Evolutionary conservation across 192 early-diverging fungal species (phyloP), one percentile per base, ranked within the genome.

Genomic region (Rhizophagus prolifer): DNA sequence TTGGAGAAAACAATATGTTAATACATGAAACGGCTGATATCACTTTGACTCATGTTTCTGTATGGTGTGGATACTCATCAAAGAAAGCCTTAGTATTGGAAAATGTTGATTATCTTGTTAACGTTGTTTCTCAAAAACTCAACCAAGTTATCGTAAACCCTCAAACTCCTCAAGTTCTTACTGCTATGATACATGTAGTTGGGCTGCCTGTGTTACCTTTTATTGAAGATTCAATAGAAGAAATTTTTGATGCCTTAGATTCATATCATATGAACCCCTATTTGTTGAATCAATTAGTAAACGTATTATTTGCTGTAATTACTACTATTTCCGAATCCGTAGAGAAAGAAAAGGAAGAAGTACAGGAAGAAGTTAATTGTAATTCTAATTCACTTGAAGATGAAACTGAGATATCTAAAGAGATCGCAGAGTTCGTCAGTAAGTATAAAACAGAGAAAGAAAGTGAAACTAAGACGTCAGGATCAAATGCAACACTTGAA

Each of bases 201-300:
- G 87, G 87, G 16, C 46, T 74, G 1, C 70, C 73, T 30, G 80
- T 82, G 5, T 60, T 90, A 14, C 60, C 77, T 8, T 87, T 84
- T 80, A 58, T 90, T 14, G 82, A 86, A 58, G 88, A 90, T 54
- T 82, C 86, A 9, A 79, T 90, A 3, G 80, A 82, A 19, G 88
- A 90, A 41, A 86, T 88, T 26, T 89, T 87, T 72, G 87, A 87
- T 63, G 88, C 84, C 31, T 65, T 90, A 59, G 87, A 88, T 72
- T 65, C 79, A 13, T 86, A 85, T 80, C 81, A 84, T 78, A 71
- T 83, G 75, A 79, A 88, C n/a, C 78, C 83, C 38, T 70, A 83
- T 3, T 46, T 88, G 21, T 83, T 82, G 41, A 79, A 64, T n/a
- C 78, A 79, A 64, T 78, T 85, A 44, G 79, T 75, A 34, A 74